These are phyloP conservation scores for Saccharomycopsis vini DNA, from an alignment of 805 yeast species.

Conservation along the genomic window DNA sequence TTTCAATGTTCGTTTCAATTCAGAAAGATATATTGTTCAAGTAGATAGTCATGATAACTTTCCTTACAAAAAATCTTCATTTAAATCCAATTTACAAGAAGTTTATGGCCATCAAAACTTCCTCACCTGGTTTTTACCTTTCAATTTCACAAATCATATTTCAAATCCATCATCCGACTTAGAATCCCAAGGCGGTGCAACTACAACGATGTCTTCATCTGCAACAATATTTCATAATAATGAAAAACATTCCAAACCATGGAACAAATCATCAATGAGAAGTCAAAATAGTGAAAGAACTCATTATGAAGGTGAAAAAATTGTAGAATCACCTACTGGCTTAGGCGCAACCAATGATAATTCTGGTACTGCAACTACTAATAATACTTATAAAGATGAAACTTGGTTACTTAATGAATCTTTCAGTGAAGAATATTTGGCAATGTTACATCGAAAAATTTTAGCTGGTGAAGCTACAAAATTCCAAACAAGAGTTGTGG, in stretches of 20 bases:
- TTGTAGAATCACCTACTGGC: too few species aligned
- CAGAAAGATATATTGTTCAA: slow-evolving; percentile 8
- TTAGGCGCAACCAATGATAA: not conserved
- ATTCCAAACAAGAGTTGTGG: too few species aligned
- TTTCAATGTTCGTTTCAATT: slow-evolving; percentile 8
- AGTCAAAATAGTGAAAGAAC: not conserved
- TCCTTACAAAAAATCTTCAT: slow-evolving; percentile 14
- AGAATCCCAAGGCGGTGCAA: not conserved
- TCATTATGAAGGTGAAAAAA: not conserved
- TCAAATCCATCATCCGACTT: not conserved
- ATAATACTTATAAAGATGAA: not conserved
- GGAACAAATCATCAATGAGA: not conserved
- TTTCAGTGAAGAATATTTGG: slow-evolving; percentile 13
- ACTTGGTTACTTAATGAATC: slow-evolving; percentile 7
- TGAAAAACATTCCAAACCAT: not conserved
- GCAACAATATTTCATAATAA: not conserved
- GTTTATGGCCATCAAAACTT: slow-evolving; percentile 7
- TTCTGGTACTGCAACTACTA: not conserved
- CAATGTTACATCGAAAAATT: slow-evolving; percentile 9
- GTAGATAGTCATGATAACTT: not conserved
- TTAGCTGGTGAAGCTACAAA: slow-evolving; percentile 4
- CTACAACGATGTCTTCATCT: not conserved
- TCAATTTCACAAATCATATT: not conserved
- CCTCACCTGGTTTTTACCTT: slow-evolving; percentile 13
- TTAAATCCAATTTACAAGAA: slow-evolving; percentile 8